Evolutionary conservation across 1,139 yeast genomes (phyloP).

Genomic region (Sugiyamaella paludigena): DNA sequence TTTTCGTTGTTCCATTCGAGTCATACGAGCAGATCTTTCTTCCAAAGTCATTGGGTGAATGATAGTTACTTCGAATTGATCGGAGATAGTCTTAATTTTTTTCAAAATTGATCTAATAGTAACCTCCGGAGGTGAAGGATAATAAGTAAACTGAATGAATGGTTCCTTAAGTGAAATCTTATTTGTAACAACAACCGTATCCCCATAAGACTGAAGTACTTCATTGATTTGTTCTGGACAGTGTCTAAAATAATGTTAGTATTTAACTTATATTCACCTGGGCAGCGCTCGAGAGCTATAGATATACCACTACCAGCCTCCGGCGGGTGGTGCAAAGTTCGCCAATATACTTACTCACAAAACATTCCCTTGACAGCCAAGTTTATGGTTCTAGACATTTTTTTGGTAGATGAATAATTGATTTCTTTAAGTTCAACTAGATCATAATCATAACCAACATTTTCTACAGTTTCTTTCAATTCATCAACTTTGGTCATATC

Average conservation of each 20-base stretch:
- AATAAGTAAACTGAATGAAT: slow-evolving; percentile 58
- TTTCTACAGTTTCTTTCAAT: slow-evolving; percentile 54
- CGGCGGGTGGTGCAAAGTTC: too few relatives aligned
- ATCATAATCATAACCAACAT: slow-evolving; percentile 64
- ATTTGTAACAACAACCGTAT: slow-evolving; percentile 53
- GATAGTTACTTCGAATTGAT: slow-evolving; percentile 52
- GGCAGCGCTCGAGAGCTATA: too few relatives aligned
- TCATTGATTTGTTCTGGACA: slow-evolving; percentile 60
- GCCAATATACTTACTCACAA: slow-evolving; percentile 49
- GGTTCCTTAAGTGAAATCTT: slow-evolving; percentile 57
- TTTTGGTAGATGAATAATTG: slow-evolving; percentile 22
- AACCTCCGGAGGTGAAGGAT: slow-evolving; percentile 51
- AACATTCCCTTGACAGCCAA: slow-evolving; percentile 65
- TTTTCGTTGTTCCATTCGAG: slow-evolving; percentile 49
- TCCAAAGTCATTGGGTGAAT: slow-evolving; percentile 59
- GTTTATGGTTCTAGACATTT: slow-evolving; percentile 52
- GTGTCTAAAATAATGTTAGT: slow-evolving; percentile 36
- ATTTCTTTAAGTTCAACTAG: slow-evolving; percentile 26
- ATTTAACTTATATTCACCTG: too few relatives aligned
- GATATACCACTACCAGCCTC: background rate
- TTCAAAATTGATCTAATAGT: slow-evolving; percentile 54
- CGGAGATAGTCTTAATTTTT: slow-evolving; percentile 48
- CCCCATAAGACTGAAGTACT: slow-evolving; percentile 53
- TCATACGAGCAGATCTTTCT: slow-evolving; percentile 55
- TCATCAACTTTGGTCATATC: slow-evolving; percentile 36